Conservation (phyloP, 495 filamentous ascomycete species). For the Hypomontagnella submonticulosa region DNA sequence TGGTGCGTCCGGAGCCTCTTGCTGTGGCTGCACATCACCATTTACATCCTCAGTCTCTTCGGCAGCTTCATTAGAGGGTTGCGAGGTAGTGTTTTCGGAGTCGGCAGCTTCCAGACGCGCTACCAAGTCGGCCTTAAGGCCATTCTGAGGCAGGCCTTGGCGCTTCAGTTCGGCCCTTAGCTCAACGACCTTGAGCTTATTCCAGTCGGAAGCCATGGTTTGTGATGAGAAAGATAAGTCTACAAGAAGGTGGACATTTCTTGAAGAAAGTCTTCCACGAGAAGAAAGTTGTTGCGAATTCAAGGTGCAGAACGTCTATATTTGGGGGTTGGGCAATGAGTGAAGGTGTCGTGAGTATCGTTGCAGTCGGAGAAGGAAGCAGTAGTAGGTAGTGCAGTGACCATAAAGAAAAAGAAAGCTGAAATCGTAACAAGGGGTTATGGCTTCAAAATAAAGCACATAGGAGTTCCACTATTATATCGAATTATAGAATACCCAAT, state of each 20-base stretch:
- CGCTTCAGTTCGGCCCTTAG: constrained; percentile 68
- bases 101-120: constrained; percentile 60
- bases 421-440: background rate
- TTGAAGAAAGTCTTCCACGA: constrained; percentile 3
- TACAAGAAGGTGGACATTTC: constrained; percentile 33
- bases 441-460: no score
- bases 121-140: constrained; percentile 68
- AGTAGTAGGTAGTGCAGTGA: background rate
- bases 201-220: constrained; percentile 66
- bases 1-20: constrained; percentile 14
- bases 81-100: constrained; percentile 24
- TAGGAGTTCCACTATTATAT: no score
- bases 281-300: background rate
- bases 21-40: constrained; percentile 27
- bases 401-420: constrained; percentile 1
- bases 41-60: constrained; percentile 22
- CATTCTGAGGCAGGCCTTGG: constrained; percentile 63
- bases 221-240: constrained; percentile 8
- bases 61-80: constrained; percentile 22
- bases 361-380: background rate
- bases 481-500: no score
- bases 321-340: background rate
- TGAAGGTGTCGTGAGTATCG: background rate
- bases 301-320: background rate
- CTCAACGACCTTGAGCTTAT: constrained; percentile 68